These are phyloP conservation scores for Metschnikowia lunata DNA, from an alignment of 805 yeast genomes.

Conservation along the genomic window DNA sequence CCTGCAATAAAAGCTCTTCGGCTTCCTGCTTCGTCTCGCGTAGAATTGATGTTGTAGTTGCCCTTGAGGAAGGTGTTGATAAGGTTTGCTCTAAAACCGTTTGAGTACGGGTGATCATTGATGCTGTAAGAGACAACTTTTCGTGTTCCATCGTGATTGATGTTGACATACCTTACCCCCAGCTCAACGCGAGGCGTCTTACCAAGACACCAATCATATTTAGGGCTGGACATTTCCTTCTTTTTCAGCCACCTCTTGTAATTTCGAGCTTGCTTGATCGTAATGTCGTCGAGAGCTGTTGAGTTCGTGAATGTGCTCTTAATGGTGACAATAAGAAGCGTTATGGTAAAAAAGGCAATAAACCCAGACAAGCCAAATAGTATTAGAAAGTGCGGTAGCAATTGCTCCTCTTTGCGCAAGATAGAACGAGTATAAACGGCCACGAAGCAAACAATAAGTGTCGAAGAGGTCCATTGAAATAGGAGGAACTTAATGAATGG, in stretches of 20 bases:
- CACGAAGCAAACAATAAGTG: conserved; percentile 23
- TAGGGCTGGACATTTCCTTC: background rate
- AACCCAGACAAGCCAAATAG: conserved; percentile 42
- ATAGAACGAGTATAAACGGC: conserved; percentile 22
- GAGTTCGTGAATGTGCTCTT: conserved; percentile 44
- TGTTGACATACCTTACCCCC: conserved; percentile 42
- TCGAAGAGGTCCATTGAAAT: conserved; percentile 33
- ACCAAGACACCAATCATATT: conserved; percentile 8
- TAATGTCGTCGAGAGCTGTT: conserved; percentile 58
- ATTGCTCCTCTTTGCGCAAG: conserved; percentile 18
- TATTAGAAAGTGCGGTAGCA: conserved; percentile 48
- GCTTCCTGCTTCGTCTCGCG: background rate
- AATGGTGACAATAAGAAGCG: conserved; percentile 41
- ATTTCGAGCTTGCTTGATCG: conserved; percentile 27
- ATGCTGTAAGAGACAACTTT: conserved; percentile 32
- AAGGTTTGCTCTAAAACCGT: conserved; percentile 35
- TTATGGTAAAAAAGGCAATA: conserved; percentile 43
- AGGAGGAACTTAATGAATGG: conserved; percentile 52
- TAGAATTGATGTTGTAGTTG: conserved; percentile 8
- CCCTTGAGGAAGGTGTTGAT: conserved; percentile 25
- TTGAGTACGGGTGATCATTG: conserved; percentile 31
- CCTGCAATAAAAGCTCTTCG: background rate
- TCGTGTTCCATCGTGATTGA: conserved; percentile 31
- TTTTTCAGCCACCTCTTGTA: conserved; percentile 23
- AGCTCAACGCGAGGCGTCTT: conserved; percentile 24